phyloP scores from a whole-genome alignment of 2,329 filamentous ascomycete genomes.

The Apiospora pterosperma region DNA sequence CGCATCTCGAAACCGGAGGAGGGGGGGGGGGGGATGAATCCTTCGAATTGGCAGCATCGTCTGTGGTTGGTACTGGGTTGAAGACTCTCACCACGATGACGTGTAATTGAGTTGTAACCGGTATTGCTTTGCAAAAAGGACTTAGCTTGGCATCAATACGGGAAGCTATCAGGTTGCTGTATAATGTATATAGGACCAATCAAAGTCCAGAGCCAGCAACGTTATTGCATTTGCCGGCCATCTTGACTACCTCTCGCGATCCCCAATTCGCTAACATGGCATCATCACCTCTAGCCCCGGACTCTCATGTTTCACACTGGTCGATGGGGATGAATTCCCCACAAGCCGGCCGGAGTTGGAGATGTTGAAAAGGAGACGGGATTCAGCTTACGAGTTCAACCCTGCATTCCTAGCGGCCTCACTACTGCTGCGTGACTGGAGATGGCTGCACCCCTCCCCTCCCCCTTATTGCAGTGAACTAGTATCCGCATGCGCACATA shows the following conservation, averaged over 20 bases:
- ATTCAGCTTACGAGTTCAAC: not conserved
- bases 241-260: not conserved
- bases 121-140: conserved; percentile 2
- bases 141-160: not conserved
- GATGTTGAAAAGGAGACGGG: not conserved
- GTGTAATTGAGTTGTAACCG: not conserved
- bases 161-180: not conserved
- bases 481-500: not conserved
- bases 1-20: not conserved
- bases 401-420: not conserved
- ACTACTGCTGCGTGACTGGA: not conserved
- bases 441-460: not conserved
- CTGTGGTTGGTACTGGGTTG: not conserved
- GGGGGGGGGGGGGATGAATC: not conserved
- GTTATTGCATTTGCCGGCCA: not conserved
- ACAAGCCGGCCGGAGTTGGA: not conserved
- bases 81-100: not conserved
- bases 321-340: too few species aligned
- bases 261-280: not conserved
- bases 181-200: not conserved
- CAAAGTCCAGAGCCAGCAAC: not conserved
- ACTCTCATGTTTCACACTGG: too few species aligned
- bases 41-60: not conserved
- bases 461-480: not conserved
- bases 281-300: too few species aligned